phyloP scores from a whole-genome alignment of 371 early-diverging fungal species.

The Mortierella sp. region DNA sequence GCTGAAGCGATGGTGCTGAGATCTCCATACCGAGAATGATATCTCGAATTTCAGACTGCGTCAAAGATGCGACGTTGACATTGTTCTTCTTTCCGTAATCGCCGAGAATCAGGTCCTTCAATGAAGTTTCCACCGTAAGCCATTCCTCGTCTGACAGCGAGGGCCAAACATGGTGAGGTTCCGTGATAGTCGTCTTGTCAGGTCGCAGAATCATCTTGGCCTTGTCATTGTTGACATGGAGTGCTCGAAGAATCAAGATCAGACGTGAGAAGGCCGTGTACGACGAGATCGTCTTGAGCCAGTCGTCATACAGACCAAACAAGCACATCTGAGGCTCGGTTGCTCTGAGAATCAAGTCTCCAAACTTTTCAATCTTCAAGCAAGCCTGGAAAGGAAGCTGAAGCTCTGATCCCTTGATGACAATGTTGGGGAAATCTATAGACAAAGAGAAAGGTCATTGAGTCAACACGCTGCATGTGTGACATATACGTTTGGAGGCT shows the following conservation, averaged over 20 bases:
- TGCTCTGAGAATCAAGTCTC: conserved; percentile 96
- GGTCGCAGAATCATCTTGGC: conserved; percentile 95
- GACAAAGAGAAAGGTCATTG: background rate
- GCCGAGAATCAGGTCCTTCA: conserved; percentile 98
- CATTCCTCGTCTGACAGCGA: conserved; percentile 96
- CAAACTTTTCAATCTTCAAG: conserved; percentile 98
- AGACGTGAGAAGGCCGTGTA: conserved; percentile 99
- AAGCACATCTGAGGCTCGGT: conserved; percentile 96
- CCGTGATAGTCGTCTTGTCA: conserved; percentile 92
- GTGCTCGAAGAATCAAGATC: conserved; percentile 94
- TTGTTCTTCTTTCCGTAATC: conserved; percentile 99
- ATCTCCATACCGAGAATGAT: conserved; percentile 99
- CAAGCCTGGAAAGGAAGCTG: conserved; percentile 98
- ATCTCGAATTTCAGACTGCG: conserved; percentile 97
- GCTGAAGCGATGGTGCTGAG: conserved; percentile 95
- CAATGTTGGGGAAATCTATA: conserved; percentile 97
- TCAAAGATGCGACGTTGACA: conserved; percentile 96
- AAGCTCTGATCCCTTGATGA: conserved; percentile 96
- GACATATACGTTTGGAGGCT: background rate
- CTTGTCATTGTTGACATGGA: conserved; percentile 96
- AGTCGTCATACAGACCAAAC: conserved; percentile 94
- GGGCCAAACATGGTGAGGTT: conserved; percentile 98
- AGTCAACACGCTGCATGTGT: background rate
- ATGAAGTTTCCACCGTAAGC: conserved; percentile 95
- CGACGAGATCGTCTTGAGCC: conserved; percentile 92